Conservation (phyloP, 495 filamentous ascomycete species). For the Lepraria neglecta region DNA sequence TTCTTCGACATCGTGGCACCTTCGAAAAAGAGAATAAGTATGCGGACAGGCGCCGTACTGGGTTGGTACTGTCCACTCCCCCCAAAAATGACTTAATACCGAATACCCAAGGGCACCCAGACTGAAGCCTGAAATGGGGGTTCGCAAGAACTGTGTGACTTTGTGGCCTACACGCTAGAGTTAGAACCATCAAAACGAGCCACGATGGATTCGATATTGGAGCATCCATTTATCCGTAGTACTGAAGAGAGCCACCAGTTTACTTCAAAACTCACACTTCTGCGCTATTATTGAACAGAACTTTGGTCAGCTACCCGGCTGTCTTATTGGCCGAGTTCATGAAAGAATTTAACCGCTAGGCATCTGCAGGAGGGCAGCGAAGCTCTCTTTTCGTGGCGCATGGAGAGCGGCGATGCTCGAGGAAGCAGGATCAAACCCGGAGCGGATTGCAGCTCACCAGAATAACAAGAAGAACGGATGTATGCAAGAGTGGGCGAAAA, state of each 20-base stretch:
- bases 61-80: too few species aligned
- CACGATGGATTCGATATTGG: conserved; percentile 46
- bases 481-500: conserved; percentile 33
- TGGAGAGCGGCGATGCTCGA: conserved; percentile 56
- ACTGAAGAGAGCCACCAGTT: conserved; percentile 61
- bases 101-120: too few species aligned
- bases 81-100: too few species aligned
- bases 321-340: conserved; percentile 66
- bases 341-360: conserved; percentile 77
- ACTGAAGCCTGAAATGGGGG: conserved; percentile 63
- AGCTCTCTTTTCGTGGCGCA: conserved; percentile 72
- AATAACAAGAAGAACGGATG: conserved; percentile 63
- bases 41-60: too few species aligned
- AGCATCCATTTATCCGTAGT: conserved; percentile 45
- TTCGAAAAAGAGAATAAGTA: too few species aligned
- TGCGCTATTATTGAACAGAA: too few species aligned
- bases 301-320: too few species aligned
- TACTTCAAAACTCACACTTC: too few species aligned
- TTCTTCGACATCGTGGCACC: too few species aligned
- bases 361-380: conserved; percentile 72
- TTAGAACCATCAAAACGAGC: conserved; percentile 69
- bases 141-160: conserved; percentile 53
- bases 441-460: conserved; percentile 89
- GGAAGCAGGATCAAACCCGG: conserved; percentile 39
- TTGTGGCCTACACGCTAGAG: conserved; percentile 75